Conservation (phyloP, 2,329 filamentous ascomycete genomes). For the Monilinia laxa region DNA sequence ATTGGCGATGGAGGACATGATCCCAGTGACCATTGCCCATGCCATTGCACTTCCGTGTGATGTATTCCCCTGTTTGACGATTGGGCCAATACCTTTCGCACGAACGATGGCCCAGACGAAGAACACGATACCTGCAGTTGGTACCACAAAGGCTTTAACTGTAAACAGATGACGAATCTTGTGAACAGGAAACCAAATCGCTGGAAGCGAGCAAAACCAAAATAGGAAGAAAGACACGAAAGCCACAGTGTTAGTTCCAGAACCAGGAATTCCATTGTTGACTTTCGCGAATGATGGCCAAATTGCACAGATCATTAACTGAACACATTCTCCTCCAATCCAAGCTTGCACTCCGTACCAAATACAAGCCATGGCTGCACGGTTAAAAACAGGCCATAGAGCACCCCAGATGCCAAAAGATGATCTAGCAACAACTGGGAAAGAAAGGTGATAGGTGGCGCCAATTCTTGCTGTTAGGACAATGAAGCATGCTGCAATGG, state of each 20-base stretch:
- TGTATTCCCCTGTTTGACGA: constrained; percentile 66
- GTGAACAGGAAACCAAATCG: constrained; percentile 87
- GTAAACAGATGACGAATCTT: constrained; percentile 88
- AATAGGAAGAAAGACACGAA: constrained; percentile 86
- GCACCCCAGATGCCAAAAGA: constrained; percentile 89
- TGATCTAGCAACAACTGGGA: constrained; percentile 74
- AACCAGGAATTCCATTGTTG: constrained; percentile 65
- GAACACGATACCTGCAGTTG: constrained; percentile 78
- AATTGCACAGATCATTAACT: constrained; percentile 84
- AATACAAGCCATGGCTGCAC: constrained; percentile 76
- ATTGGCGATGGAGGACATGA: constrained; percentile 89
- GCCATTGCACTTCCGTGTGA: constrained; percentile 66
- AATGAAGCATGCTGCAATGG: constrained; percentile 73
- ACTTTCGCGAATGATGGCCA: constrained; percentile 64
- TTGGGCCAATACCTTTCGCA: constrained; percentile 79
- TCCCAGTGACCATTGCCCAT: constrained; percentile 80
- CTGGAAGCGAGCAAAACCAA: constrained; percentile 76
- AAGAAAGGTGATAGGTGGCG: constrained; percentile 83
- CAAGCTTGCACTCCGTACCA: constrained; percentile 87
- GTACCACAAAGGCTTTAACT: constrained; percentile 82
- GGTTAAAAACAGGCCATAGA: constrained; percentile 85
- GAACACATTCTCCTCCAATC: constrained; percentile 82
- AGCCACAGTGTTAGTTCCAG: constrained; percentile 71
- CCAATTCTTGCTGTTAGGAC: constrained; percentile 79
- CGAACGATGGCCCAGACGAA: constrained; percentile 84